Evolutionary conservation across 495 filamentous ascomycete genomes (phyloP).

Genomic region (Pyrenopolyporus hunteri): DNA sequence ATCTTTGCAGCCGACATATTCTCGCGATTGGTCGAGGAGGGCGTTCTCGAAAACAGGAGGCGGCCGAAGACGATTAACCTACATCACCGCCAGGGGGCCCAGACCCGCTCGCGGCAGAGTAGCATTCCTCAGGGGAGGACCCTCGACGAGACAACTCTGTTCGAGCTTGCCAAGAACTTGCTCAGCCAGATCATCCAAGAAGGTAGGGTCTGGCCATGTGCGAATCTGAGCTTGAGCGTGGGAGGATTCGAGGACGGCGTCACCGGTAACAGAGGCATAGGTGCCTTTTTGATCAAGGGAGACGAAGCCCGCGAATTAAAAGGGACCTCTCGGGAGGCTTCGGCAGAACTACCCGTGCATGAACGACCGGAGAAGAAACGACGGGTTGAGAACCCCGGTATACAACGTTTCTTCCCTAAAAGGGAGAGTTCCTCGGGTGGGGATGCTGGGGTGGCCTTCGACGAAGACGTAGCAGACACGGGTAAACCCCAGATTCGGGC

Average conservation of each 20-base stretch:
- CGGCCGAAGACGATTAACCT: constrained; percentile 84
- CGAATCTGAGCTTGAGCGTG: constrained; percentile 82
- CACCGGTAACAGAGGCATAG: constrained; percentile 82
- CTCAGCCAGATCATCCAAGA: constrained; percentile 79
- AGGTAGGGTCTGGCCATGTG: constrained; percentile 83
- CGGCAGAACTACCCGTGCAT: constrained; percentile 39
- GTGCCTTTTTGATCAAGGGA: constrained; percentile 80
- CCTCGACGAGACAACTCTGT: constrained; percentile 75
- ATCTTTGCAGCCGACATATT: constrained; percentile 96
- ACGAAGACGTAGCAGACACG: constrained; percentile 36
- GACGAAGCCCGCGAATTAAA: constrained; percentile 66
- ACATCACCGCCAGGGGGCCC: constrained; percentile 73
- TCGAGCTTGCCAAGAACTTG: constrained; percentile 75
- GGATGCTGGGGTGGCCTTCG: constrained; percentile 36
- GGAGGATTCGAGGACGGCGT: constrained; percentile 90
- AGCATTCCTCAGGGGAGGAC: constrained; percentile 78
- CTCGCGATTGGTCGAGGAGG: constrained; percentile 87
- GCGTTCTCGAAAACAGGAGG: constrained; percentile 85
- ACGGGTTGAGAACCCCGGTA: constrained; percentile 57
- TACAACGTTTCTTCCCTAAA: constrained; percentile 64
- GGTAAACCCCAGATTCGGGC: constrained; percentile 27
- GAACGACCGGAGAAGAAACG: constrained; percentile 58
- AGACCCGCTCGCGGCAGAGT: constrained; percentile 72
- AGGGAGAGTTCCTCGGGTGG: constrained; percentile 37
- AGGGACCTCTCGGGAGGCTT: constrained; percentile 35